Evolutionary conservation across 148 eudicot genomes (phyloP).

Genomic region (Chenopodium album): DNA sequence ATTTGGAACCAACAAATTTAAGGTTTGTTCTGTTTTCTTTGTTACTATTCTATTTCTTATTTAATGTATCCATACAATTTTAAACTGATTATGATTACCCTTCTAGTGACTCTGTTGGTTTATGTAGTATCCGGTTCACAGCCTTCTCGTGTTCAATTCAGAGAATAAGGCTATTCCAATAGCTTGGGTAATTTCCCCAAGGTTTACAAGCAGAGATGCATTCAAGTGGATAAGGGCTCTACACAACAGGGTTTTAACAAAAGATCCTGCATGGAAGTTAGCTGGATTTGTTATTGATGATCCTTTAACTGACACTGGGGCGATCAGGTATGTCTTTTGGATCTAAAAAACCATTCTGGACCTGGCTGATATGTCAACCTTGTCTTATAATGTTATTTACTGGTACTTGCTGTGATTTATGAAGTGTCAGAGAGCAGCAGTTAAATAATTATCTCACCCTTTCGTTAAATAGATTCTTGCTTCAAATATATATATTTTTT

Average conservation of each 20-base stretch:
- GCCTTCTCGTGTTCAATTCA: conserved; percentile 87
- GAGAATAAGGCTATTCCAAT: conserved; percentile 97
- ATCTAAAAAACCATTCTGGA: not conserved
- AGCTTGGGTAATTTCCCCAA: conserved; percentile 90
- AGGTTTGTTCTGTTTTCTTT: conserved; percentile 48
- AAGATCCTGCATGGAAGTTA: conserved; percentile 83
- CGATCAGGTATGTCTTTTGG: conserved; percentile 57
- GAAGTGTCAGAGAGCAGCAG: not conserved
- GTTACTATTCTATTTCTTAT: not conserved
- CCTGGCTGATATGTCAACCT: not conserved
- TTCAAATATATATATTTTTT: not conserved
- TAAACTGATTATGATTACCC: conserved; percentile 24
- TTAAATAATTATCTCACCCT: not conserved
- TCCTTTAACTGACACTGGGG: conserved; percentile 62
- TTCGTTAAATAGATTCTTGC: not conserved
- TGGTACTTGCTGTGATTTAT: not conserved
- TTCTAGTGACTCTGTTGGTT: conserved; percentile 28
- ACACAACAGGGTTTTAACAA: conserved; percentile 64
- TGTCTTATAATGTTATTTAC: not conserved
- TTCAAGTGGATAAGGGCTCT: conserved; percentile 97
- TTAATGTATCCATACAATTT: conserved; percentile 4
- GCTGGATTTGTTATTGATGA: conserved; percentile 91
- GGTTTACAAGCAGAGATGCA: conserved; percentile 52
- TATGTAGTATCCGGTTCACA: conserved; percentile 80
- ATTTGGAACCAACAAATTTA: conserved; percentile 76